Evolutionary conservation across 768 basidiomycete genomes (phyloP), one percentile per base, ranked within the genome.

Genomic region (Trametes punicea): DNA sequence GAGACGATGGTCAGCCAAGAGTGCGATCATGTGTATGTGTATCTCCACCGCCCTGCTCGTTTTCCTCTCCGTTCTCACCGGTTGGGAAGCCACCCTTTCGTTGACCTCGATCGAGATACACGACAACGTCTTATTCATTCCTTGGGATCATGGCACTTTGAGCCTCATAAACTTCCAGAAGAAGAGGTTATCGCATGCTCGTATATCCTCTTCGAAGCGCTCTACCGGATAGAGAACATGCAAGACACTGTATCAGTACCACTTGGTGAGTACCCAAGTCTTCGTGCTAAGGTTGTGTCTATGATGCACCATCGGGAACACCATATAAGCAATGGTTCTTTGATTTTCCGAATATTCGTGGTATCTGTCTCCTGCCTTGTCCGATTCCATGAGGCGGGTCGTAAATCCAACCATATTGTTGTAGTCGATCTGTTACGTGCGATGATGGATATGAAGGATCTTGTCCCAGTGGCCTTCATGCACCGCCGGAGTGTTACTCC

Each of bases 101-200:
- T 77, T 15, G 78, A 81, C 20, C 70, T 79, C 39, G 71, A 79
- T 15, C 67, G 70, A 33, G 74, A 74, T 18, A 80, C 77, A 29
- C 82, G 91, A 57, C 67, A 69, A 20, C 77, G 82, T 23, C 79
- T 97, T 46, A 87, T 96, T 62, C 68, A 73, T 20, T 75, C 77
- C 0, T 77, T 97, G 13, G 84, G 87, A 55, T 78, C 77, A 11
- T 99, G 96, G 96, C 75, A 88, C 61, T 99, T 98, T 68, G 88
- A 97, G 67, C 94, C 96, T 4, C 86, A 90, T 71, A 79, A 79
- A 34, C 81, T 97, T 33, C 80, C 85, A 20, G 85, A 91, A 51
- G 88, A 90, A 50, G 91, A 98, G 70, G 78, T 93, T 10, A 75
- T 91, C 13, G 81, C 84, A 20, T 93, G 90, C 64, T 85, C 90